phyloP scores from a whole-genome alignment of 495 filamentous ascomycete species.

The Neurospora discreta region DNA sequence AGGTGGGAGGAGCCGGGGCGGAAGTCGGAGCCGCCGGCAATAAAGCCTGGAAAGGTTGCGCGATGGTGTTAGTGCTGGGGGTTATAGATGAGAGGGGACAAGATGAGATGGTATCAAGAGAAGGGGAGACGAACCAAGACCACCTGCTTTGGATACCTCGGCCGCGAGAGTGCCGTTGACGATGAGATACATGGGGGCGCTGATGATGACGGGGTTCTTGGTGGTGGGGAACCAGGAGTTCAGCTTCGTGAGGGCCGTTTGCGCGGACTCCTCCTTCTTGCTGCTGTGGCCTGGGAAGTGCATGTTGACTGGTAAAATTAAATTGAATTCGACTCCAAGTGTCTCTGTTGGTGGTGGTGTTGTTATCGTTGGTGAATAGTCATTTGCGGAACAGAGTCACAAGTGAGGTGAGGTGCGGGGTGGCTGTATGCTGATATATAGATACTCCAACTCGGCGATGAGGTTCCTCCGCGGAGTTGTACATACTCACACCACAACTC shows the following conservation, averaged over 20 bases:
- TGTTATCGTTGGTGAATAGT: neutral
- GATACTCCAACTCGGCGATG: neutral
- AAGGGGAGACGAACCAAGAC: slow-evolving; percentile 35
- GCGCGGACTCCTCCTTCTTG: neutral
- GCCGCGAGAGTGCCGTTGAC: slow-evolving; percentile 51
- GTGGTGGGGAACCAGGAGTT: slow-evolving; percentile 46
- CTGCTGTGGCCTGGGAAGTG: neutral
- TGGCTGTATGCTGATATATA: neutral
- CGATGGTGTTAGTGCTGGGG: neutral
- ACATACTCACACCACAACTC: neutral
- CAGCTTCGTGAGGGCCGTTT: slow-evolving; percentile 2
- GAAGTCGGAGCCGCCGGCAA: slow-evolving; percentile 27
- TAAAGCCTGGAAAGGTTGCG: slow-evolving; percentile 20
- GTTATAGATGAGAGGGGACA: neutral
- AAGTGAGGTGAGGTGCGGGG: neutral
- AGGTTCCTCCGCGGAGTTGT: neutral
- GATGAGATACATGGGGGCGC: slow-evolving; percentile 63
- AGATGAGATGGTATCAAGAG: neutral
- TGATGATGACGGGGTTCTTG: slow-evolving; percentile 47
- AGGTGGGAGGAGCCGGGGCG: slow-evolving; percentile 17
- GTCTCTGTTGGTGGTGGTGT: neutral
- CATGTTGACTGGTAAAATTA: neutral
- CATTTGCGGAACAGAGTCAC: neutral
- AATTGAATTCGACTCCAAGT: neutral
- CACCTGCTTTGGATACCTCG: slow-evolving; percentile 56